Evolutionary conservation across 371 early-diverging fungal species (phyloP).

Genomic region (Mucor sp.): DNA sequence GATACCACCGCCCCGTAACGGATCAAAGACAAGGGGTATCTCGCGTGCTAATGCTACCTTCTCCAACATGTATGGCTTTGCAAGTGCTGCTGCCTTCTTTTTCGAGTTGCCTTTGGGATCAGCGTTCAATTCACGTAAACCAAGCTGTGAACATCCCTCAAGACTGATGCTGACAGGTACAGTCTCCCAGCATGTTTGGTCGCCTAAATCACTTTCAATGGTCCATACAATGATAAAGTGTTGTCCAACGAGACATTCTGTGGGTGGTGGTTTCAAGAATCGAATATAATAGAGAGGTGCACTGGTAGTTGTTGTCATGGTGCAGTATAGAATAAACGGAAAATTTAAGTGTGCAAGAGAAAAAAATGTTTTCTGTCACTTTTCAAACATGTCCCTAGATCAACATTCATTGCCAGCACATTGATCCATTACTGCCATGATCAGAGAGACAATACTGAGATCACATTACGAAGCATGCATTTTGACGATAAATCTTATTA

Average conservation of each 20-base stretch:
- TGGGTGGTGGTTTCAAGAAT: conserved; percentile 49
- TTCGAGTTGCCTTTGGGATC: conserved; percentile 9
- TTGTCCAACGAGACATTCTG: conserved; percentile 20
- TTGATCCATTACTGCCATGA: neutral
- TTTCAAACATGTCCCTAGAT: neutral
- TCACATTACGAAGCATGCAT: too few species aligned
- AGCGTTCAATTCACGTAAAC: conserved; percentile 10
- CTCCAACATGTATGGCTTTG: conserved; percentile 5
- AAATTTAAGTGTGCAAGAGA: neutral
- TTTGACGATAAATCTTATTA: too few species aligned
- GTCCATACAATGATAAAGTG: conserved; percentile 51
- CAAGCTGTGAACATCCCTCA: conserved; percentile 14
- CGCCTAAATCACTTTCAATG: conserved; percentile 49
- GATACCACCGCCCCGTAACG: conserved; percentile 36
- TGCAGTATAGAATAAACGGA: neutral
- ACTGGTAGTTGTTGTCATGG: neutral
- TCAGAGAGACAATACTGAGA: too few species aligned
- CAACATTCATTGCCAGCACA: neutral
- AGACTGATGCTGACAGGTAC: conserved; percentile 21
- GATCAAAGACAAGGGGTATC: conserved; percentile 28
- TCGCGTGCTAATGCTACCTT: conserved; percentile 1
- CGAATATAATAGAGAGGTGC: conserved; percentile 38
- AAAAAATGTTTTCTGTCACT: neutral
- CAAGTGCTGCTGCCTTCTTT: conserved; percentile 5
- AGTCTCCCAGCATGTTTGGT: conserved; percentile 32